Evolutionary conservation across 2,329 filamentous ascomycete species (phyloP), one percentile per base, ranked within the genome.

Genomic region (Colletotrichum neosansevieriae): DNA sequence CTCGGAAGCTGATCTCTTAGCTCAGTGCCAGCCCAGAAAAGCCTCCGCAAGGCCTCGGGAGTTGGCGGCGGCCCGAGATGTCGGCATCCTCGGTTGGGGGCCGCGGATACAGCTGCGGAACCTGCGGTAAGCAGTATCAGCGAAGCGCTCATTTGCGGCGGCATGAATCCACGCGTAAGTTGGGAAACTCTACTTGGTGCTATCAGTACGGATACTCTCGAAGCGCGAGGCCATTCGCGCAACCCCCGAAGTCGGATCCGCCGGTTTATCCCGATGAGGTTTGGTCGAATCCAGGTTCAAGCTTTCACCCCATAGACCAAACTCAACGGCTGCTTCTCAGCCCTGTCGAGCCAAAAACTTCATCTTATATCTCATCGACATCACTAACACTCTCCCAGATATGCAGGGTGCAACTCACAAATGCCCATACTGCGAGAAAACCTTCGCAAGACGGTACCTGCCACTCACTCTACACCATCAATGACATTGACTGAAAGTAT

Each of bases 81-180:
- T 19, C 54, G n/a, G 49, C 44, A 21, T 36, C 42, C 44, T 54
- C 54, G 34, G 36, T 49, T 3, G 61, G 59, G n/a, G 60, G 13
- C 38, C 38, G 50, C 10, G 54, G 54, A 12, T 62, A 69, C 40
- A 56, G 49, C 6, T 74, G 72, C 67, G 58, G 68, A 19, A 72
- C 67, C 24, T 75, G 74, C 50, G 73, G 73, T 10, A 75, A 73
- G 58, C 62, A 70, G 24, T 75, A 75, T 63, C 73, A 75, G 58
- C 70, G 73, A 24, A 75, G 71, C 61, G 72, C 73, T 24, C 74
- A 75, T 57, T 71, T 75, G 17, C 73, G 73, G 24, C 73, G 74
- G 12, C 73, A 75, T 58, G 73, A 75, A 64, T 69, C 73, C 17
- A 75, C 73, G 11, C 74, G 73, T 75, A 58, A 71, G 74, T 71